Conservation (phyloP, 345 rosid genomes). For the Arabidopsis arenosa region DNA sequence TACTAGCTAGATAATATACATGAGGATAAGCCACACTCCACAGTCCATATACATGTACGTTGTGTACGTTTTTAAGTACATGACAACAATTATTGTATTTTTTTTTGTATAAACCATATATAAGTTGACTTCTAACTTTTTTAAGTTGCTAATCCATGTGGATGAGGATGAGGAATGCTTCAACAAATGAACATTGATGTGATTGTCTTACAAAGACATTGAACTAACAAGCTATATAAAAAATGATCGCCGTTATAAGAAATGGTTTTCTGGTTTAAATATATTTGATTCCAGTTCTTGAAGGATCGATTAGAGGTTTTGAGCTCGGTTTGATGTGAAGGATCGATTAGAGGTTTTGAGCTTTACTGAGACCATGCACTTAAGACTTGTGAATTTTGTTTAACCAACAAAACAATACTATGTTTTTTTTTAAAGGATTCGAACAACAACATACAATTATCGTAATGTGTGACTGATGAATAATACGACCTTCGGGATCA, state of each 20-base stretch:
- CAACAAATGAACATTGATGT: background rate
- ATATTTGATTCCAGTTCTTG: background rate
- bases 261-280: no score
- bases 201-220: background rate
- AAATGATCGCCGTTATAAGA: background rate
- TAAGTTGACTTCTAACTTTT: conserved; percentile 6
- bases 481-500: no score
- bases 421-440: no score
- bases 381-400: no score
- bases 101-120: background rate
- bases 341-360: background rate
- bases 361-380: background rate
- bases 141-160: background rate
- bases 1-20: background rate
- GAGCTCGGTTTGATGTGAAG: background rate
- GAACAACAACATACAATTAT: no score
- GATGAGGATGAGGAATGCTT: background rate
- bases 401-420: no score
- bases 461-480: no score
- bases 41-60: background rate
- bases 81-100: background rate
- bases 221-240: background rate
- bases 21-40: background rate
- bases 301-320: background rate
- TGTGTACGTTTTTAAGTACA: background rate